Conservation (phyloP, 257 asterid genomes). For the Cinchona pubescens region DNA sequence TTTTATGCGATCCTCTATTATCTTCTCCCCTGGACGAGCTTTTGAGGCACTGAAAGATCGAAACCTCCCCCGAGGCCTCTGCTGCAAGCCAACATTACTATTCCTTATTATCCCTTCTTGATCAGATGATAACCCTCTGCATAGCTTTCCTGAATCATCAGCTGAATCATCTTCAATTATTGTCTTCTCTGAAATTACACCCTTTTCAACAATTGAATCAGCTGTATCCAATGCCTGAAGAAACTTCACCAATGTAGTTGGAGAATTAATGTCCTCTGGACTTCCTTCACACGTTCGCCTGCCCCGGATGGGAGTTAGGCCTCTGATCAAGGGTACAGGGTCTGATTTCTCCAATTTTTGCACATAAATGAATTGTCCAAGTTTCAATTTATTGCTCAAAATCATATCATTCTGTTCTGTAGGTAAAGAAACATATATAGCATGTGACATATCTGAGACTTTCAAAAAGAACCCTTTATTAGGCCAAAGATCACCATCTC, state of each 20-base stretch:
- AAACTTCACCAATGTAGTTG: slow-evolving; percentile 26
- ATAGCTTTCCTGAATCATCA: slow-evolving; percentile 17
- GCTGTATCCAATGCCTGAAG: slow-evolving; percentile 26
- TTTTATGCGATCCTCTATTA: not conserved
- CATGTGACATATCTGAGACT: slow-evolving; percentile 68
- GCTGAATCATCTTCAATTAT: slow-evolving; percentile 17
- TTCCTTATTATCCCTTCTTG: slow-evolving; percentile 21
- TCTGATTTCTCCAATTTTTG: slow-evolving; percentile 41
- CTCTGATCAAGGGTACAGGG: slow-evolving; percentile 62
- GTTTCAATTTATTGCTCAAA: slow-evolving; percentile 48
- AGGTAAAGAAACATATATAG: slow-evolving; percentile 53
- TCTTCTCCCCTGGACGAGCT: slow-evolving; percentile 24
- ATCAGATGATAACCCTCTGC: slow-evolving; percentile 35
- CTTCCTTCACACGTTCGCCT: slow-evolving; percentile 52
- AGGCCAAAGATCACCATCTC: slow-evolving; percentile 75
- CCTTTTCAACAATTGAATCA: slow-evolving; percentile 56
- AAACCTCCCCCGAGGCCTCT: slow-evolving; percentile 16
- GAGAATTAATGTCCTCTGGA: slow-evolving; percentile 49
- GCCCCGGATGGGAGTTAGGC: slow-evolving; percentile 57
- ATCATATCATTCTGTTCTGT: slow-evolving; percentile 63
- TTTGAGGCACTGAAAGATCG: slow-evolving; percentile 44
- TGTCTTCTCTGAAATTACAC: slow-evolving; percentile 59
- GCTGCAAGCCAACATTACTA: slow-evolving; percentile 14
- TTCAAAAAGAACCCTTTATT: slow-evolving; percentile 62
- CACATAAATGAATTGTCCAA: slow-evolving; percentile 65